Percentiles rank a stretch among this genome's conserved stretches.
phyloP scores from a whole-genome alignment of 2,329 filamentous ascomycete species.

The Lasiodiplodia citricola region DNA sequence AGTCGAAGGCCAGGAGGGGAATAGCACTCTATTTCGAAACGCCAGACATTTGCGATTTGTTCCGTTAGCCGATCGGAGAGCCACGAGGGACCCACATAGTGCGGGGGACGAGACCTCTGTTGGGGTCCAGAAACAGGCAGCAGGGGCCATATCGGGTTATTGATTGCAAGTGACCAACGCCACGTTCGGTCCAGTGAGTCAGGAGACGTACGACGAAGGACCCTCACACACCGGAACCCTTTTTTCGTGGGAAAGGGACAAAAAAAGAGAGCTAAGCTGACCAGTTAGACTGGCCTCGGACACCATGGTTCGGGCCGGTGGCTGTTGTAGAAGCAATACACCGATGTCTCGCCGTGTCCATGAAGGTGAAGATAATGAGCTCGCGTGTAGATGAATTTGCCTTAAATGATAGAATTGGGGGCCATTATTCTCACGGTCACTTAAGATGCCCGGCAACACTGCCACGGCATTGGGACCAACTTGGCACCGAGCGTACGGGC shows the following conservation, averaged over 20 bases:
- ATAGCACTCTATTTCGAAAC: slow-evolving; percentile 3
- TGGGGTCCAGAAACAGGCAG: slow-evolving; percentile 1
- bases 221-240: background rate
- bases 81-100: slow-evolving; percentile 3
- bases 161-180: background rate
- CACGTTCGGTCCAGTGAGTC: background rate
- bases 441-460: background rate
- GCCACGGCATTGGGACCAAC: background rate
- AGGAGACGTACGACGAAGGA: background rate
- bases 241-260: background rate
- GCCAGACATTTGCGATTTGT: background rate
- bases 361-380: no score
- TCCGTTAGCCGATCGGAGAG: background rate
- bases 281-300: background rate
- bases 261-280: background rate
- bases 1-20: background rate
- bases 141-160: background rate
- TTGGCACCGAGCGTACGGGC: background rate
- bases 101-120: background rate
- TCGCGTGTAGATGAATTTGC: background rate
- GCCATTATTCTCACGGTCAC: background rate
- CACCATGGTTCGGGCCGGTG: background rate
- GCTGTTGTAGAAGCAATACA: background rate
- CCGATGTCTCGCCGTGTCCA: background rate
- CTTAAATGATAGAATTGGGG: no score